These are phyloP conservation scores for Retiboletus flavoniger DNA, from an alignment of 1,284 basidiomycete species.

Conservation along the genomic window DNA sequence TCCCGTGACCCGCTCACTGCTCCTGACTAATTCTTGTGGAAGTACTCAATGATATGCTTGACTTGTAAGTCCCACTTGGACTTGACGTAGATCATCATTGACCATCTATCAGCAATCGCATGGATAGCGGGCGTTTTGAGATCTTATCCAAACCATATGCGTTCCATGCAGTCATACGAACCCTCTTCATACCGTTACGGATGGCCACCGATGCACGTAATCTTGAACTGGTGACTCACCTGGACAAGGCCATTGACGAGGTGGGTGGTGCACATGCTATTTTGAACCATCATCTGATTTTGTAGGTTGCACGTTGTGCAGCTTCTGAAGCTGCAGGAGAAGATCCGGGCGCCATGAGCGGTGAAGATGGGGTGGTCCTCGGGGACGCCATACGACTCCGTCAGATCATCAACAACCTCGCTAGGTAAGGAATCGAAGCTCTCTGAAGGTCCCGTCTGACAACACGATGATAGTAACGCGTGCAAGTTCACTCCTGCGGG, in stretches of 20 bases:
- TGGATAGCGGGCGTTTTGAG: constrained; percentile 81
- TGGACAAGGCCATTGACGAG: constrained; percentile 75
- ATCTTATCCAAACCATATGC: constrained; percentile 74
- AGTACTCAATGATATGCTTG: constrained; percentile 87
- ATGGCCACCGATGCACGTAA: constrained; percentile 72
- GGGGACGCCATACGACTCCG: constrained; percentile 80
- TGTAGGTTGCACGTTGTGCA: constrained; percentile 52
- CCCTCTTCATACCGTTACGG: constrained; percentile 74
- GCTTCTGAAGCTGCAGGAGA: constrained; percentile 60
- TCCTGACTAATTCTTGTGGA: constrained; percentile 12
- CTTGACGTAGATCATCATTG: background rate
- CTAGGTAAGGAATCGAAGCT: constrained; percentile 48
- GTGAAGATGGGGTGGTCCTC: constrained; percentile 64
- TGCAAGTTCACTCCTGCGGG: constrained; percentile 81
- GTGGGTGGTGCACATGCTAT: constrained; percentile 36
- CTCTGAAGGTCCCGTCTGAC: background rate
- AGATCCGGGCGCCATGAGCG: constrained; percentile 39
- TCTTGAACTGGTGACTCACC: constrained; percentile 64
- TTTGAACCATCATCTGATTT: constrained; percentile 1
- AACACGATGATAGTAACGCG: constrained; percentile 50
- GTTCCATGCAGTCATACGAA: constrained; percentile 81
- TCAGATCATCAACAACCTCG: constrained; percentile 77
- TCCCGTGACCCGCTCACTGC: background rate
- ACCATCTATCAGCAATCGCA: constrained; percentile 45
- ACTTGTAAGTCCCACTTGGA: constrained; percentile 54